phyloP scores from a whole-genome alignment of 768 basidiomycete species.

The Chalciporus chontae region DNA sequence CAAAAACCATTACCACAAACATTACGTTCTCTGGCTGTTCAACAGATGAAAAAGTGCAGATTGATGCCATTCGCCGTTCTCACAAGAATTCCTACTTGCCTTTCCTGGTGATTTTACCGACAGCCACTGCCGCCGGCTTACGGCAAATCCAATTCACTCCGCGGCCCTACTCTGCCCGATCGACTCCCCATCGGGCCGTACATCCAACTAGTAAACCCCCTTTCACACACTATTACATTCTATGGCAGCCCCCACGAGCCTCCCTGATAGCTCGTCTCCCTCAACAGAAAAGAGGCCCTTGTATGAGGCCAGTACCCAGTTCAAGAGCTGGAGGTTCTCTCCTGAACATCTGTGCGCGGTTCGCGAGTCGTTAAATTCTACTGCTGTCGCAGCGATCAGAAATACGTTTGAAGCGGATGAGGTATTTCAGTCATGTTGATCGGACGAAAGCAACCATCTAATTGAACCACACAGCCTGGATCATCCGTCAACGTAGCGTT shows the following conservation, averaged over 20 bases:
- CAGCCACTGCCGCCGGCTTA: too few relatives aligned
- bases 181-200: too few relatives aligned
- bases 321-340: constrained; percentile 87
- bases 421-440: constrained; percentile 40
- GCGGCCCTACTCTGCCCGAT: too few relatives aligned
- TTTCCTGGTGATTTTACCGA: too few relatives aligned
- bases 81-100: too few relatives aligned
- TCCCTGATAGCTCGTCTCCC: not conserved
- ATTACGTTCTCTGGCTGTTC: too few relatives aligned
- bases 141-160: too few relatives aligned
- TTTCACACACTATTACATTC: not conserved
- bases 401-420: constrained; percentile 75
- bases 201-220: too few relatives aligned
- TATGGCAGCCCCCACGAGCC: not conserved
- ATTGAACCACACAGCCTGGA: constrained; percentile 51
- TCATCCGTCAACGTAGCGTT: constrained; percentile 74
- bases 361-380: constrained; percentile 66
- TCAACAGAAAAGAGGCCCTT: constrained; percentile 36
- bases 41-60: too few relatives aligned
- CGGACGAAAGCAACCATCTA: not conserved
- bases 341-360: constrained; percentile 55
- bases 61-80: too few relatives aligned
- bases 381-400: constrained; percentile 74
- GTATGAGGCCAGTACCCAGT: constrained; percentile 80
- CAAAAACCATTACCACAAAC: too few relatives aligned